phyloP scores from a whole-genome alignment of 352 stramenopile genomes.

The Phytopythium sindhum region DNA sequence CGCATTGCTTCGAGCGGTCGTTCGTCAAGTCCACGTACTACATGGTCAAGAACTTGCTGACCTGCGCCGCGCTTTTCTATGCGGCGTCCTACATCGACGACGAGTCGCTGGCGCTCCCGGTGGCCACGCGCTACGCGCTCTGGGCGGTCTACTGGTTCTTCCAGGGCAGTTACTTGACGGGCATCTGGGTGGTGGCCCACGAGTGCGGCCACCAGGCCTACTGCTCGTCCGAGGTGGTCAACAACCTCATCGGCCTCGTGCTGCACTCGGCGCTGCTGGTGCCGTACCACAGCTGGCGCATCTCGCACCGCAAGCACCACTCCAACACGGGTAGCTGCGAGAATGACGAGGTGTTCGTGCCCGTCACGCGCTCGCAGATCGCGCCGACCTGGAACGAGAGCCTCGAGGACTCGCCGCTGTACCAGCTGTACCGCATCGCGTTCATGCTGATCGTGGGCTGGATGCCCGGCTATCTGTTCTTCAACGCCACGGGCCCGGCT shows the following conservation, averaged over 20 bases:
- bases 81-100: slow-evolving; percentile 69
- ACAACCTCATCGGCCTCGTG: slow-evolving; percentile 96
- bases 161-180: slow-evolving; percentile 96
- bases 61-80: slow-evolving; percentile 90
- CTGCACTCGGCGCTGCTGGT: slow-evolving; percentile 96
- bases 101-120: slow-evolving; percentile 38
- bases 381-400: slow-evolving; percentile 59
- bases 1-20: slow-evolving; percentile 96
- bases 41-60: slow-evolving; percentile 88
- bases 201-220: slow-evolving; percentile 98
- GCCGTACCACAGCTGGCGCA: slow-evolving; percentile 98
- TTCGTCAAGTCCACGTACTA: slow-evolving; percentile 90
- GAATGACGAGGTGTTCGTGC: slow-evolving; percentile 98
- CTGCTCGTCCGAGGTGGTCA: slow-evolving; percentile 91
- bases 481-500: slow-evolving; percentile 90
- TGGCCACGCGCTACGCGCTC: slow-evolving; percentile 41
- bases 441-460: slow-evolving; percentile 94
- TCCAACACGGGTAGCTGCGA: slow-evolving; percentile 94
- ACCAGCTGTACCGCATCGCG: slow-evolving; percentile 93
- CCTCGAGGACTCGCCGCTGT: slow-evolving; percentile 93
- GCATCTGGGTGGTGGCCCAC: slow-evolving; percentile 97
- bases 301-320: slow-evolving; percentile 95
- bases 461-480: slow-evolving; percentile 97
- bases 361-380: slow-evolving; percentile 76
- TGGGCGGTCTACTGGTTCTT: slow-evolving; percentile 98